Evolutionary conservation across 2,329 filamentous ascomycete genomes (phyloP), one percentile per base, ranked within the genome.

Genomic region (Fonsecaea pedrosoi): DNA sequence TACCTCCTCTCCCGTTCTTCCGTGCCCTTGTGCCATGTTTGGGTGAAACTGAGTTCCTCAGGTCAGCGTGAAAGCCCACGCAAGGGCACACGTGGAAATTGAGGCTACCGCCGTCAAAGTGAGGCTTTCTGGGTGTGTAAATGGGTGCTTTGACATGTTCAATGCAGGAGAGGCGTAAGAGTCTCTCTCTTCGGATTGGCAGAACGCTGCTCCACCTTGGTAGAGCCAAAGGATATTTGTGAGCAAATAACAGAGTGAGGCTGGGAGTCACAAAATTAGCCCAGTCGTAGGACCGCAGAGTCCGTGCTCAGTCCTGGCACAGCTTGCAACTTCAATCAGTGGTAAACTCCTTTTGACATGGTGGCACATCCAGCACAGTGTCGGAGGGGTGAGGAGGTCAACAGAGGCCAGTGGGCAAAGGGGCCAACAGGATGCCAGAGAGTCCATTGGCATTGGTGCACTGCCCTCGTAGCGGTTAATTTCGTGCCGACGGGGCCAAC

Each of bases 161-260:
- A 21, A 30, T 13, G 10, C 45, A 25, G 18, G 18, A 13, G 8
- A 50, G 45, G 7, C 3, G 25, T 4, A 25, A 30, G 45, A 50
- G 25, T 2, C 2, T 21, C 45, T 13, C 21, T 12, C 21, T 30
- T 3, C 9, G 45, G 45, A 50, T 50, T 50, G 45, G 45, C 25
- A 5, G 45, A 25, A 25, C 18, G 1, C 18, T 18, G 25, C 1
- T 30, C 18, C 34, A 57, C 8, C 8, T 21, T 8, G 35, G 25
- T 40, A 18, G 40, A 13, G 13, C 32, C n/a, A 54, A 18, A 25
- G 35, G 48, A 54, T n/a, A 38, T 18, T 35, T 30, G 53, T 4
- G 30, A 13, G 25, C 18, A 48, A 40, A 13, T 38, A 35, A 45
- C n/a, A 61, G 32, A 53, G 48, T 54, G 59, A 61, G 45, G 59